A percentile compares a stretch with the other conserved stretches of the same genome.
Conservation (phyloP, 495 filamentous ascomycete species). For the Schizothecium vesticola region DNA sequence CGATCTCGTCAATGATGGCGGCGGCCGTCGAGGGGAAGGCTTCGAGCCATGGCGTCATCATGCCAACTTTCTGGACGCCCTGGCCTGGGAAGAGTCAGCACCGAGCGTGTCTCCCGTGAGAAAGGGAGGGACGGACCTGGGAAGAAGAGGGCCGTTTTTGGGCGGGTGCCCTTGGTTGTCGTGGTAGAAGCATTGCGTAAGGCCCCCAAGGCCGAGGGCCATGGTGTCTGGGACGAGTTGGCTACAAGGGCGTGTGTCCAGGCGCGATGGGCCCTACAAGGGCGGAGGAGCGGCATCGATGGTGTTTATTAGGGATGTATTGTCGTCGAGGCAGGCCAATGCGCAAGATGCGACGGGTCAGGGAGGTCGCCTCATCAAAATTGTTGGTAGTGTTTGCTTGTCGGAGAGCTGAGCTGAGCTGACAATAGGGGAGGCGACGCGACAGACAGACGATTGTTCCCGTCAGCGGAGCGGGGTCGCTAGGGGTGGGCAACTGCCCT, state of each 20-base stretch:
- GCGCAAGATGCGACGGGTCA: conserved; percentile 23
- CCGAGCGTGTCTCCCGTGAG: not conserved
- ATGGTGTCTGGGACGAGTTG: not conserved
- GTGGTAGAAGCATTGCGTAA: conserved; percentile 14
- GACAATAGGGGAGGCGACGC: not conserved
- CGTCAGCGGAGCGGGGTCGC: not conserved
- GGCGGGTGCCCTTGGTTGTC: conserved; percentile 24
- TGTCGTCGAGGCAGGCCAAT: conserved; percentile 23
- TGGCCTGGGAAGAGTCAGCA: conserved; percentile 55
- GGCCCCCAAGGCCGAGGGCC: not conserved
- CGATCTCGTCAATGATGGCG: conserved; percentile 76
- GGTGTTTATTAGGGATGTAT: conserved; percentile 14
- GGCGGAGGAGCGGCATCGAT: conserved; percentile 14
- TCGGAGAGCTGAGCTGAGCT: not conserved
- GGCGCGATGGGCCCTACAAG: conserved; percentile 9
- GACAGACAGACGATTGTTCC: not conserved
- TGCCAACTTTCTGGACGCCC: conserved; percentile 90
- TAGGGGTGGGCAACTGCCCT: not conserved
- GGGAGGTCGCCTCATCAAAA: conserved; percentile 24
- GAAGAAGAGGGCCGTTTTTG: conserved; percentile 79
- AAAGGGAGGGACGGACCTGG: conserved; percentile 52
- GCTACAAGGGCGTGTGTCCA: conserved; percentile 7
- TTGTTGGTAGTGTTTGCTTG: not conserved
- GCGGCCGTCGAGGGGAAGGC: conserved; percentile 71
- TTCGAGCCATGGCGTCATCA: conserved; percentile 78